These are phyloP conservation scores for Penicillium bovifimosum DNA, from an alignment of 495 filamentous ascomycete genomes.

Conservation along the genomic window DNA sequence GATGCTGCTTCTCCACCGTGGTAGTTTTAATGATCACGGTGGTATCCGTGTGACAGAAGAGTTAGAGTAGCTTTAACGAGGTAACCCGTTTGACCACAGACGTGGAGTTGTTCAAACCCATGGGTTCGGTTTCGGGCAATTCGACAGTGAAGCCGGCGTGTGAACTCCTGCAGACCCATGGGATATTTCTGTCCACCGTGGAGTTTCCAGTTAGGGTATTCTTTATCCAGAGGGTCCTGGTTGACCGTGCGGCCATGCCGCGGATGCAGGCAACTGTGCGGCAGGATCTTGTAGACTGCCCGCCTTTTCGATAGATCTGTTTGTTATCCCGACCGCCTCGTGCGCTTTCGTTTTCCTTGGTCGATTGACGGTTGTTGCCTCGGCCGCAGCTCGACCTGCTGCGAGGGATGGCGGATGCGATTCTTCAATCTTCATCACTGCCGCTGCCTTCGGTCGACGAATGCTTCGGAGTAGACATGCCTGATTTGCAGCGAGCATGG, in stretches of 20 bases:
- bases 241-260: conserved; percentile 1
- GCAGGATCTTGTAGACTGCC: too few species aligned
- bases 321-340: too few species aligned
- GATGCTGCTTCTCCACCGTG: conserved; percentile 14
- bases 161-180: neutral
- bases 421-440: too few species aligned
- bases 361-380: too few species aligned
- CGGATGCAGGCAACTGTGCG: neutral
- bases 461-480: too few species aligned
- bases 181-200: neutral
- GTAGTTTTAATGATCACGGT: conserved; percentile 7
- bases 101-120: conserved; percentile 1
- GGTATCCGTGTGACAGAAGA: neutral
- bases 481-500: conserved; percentile 3
- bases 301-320: too few species aligned
- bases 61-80: conserved; percentile 1
- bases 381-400: too few species aligned
- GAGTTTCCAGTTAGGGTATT: conserved; percentile 5
- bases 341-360: too few species aligned
- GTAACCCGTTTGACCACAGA: conserved; percentile 5
- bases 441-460: too few species aligned
- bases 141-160: neutral
- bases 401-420: too few species aligned
- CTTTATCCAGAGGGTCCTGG: neutral
- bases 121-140: neutral